Percentiles rank a stretch among this genome's conserved stretches.
phyloP scores from a whole-genome alignment of 441 rosid genomes.

The Melastoma candidum region DNA sequence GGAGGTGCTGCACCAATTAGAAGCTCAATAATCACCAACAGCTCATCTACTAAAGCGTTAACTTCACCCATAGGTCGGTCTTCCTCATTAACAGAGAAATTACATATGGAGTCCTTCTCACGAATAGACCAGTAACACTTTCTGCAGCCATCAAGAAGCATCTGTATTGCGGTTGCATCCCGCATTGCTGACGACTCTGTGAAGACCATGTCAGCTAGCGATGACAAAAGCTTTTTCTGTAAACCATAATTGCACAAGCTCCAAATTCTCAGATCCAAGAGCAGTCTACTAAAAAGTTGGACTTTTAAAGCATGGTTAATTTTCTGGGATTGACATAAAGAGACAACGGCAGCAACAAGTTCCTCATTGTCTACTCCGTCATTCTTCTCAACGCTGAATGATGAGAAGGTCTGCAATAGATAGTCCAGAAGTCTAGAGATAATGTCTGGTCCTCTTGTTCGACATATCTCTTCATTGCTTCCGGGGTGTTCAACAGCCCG shows the following conservation, averaged over 20 bases:
- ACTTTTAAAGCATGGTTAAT: slow-evolving; percentile 86
- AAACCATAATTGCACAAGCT: slow-evolving; percentile 96
- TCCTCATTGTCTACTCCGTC: slow-evolving; percentile 87
- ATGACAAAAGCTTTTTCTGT: slow-evolving; percentile 94
- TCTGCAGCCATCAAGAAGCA: slow-evolving; percentile 99
- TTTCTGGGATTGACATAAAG: slow-evolving; percentile 82
- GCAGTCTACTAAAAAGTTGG: slow-evolving; percentile 82
- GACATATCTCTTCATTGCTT: slow-evolving; percentile 85
- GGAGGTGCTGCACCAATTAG: slow-evolving; percentile 83
- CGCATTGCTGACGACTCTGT: slow-evolving; percentile 87
- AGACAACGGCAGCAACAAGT: slow-evolving; percentile 93
- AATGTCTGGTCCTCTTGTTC: slow-evolving; percentile 80
- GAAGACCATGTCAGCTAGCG: slow-evolving; percentile 99
- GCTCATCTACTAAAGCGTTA: slow-evolving; percentile 98
- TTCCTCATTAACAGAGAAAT: slow-evolving; percentile 52
- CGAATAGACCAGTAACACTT: slow-evolving; percentile 91
- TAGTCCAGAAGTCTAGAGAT: slow-evolving; percentile 78
- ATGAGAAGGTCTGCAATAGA: slow-evolving; percentile 79
- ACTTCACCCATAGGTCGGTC: slow-evolving; percentile 86
- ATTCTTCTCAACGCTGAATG: slow-evolving; percentile 46
- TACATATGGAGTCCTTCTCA: slow-evolving; percentile 71
- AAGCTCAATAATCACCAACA: slow-evolving; percentile 96
- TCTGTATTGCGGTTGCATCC: slow-evolving; percentile 94
- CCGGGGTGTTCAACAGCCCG: slow-evolving; percentile 80
- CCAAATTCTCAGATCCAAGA: slow-evolving; percentile 93